Base-by-base conservation (phyloP, 2,329 filamentous ascomycete species). In the Curvularia sp. region DNA sequence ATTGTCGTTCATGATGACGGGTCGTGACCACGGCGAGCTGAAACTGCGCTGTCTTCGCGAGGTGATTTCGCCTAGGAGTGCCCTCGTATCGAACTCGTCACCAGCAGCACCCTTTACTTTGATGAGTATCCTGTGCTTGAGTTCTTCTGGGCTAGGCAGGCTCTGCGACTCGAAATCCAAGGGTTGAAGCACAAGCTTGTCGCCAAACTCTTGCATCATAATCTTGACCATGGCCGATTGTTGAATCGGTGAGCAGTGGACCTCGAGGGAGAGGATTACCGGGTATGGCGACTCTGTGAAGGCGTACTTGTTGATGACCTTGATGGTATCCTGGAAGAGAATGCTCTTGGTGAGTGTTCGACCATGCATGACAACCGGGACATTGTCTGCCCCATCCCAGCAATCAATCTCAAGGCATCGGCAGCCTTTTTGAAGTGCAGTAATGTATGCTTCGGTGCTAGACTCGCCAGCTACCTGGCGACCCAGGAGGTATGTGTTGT, bases 331-430 rank as follows among this genome's bases (percentile, higher is more conserved):
- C 46, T 88, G 85, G 78, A 99, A 99, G 38, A 91, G 87, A 55
- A 98, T 93, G 58, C 91, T 89, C 12, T 88, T 94, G 0, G 95
- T 98, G 77, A 96, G 84, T 0, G 93, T 97, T 58, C 89, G 88
- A 24, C 95, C 95, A 70, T 99, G 95, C 61, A 92, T 93, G 31
- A 99, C 95, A 53, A 93, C 87, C 0, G 95, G 95, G 69, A 92
- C 87, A 39, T 92, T 92, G 73, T 97, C 90, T 52, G 86, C 85
- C 15, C 95, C 95, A 77, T 99, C 93, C 95, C 95, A 99, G 78
- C 94, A 98, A 78, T 99, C 95, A 52, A 99, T 92, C 79, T 99
- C 95, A 46, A 99, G 89, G 76, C 95, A 98, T 49, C 95, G 90
- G 75, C 95, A 99, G 8, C 93, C 93, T 60, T 91, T 89, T 63